Conservation (phyloP, 305 asterid species). For the Andrographis paniculata region DNA sequence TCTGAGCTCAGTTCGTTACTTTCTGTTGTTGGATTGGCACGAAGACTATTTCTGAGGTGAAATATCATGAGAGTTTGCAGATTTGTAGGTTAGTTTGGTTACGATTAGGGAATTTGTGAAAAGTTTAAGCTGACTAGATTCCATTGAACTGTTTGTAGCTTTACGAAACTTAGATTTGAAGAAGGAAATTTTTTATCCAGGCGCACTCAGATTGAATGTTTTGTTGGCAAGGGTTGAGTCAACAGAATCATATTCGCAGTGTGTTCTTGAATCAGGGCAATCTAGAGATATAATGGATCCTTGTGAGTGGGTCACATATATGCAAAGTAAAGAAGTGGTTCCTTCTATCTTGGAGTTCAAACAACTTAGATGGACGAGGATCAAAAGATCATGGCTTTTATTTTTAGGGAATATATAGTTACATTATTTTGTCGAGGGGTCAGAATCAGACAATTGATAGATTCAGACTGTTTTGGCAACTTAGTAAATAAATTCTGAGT, state of each 20-base stretch:
- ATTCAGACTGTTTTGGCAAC: no score
- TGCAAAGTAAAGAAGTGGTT: background rate
- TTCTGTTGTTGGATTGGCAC: background rate
- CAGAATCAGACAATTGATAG: no score
- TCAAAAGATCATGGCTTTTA: no score
- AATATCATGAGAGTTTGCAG: conserved; percentile 5
- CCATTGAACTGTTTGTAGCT: background rate
- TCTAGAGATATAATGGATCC: background rate
- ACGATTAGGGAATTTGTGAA: background rate
- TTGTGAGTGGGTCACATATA: background rate
- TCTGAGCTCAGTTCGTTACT: conserved; percentile 1
- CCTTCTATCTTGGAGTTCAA: no score
- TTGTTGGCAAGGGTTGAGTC: background rate
- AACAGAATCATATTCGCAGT: background rate
- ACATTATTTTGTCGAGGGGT: no score
- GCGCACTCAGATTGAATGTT: no score
- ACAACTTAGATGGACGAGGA: no score
- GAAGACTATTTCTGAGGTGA: background rate
- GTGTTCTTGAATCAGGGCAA: background rate
- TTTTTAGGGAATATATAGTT: no score
- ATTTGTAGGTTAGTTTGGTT: background rate
- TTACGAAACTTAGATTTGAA: background rate
- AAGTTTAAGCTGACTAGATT: background rate
- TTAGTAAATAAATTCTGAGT: no score
- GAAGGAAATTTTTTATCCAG: background rate